Percentiles rank a stretch among this genome's conserved stretches.
Conservation (phyloP, 2,329 filamentous ascomycete species). For the Fusarium sp. region DNA sequence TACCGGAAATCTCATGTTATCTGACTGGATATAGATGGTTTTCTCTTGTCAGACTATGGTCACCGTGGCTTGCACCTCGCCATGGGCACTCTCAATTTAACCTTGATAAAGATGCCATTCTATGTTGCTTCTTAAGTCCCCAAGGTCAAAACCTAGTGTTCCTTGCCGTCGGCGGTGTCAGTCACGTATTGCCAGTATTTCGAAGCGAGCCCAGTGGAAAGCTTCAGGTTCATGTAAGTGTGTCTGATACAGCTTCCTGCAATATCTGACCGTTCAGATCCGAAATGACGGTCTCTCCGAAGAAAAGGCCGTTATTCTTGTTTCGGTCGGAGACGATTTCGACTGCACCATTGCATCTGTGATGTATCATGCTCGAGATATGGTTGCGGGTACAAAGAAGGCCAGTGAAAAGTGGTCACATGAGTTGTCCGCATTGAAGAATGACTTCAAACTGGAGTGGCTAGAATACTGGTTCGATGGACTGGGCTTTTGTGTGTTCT, state of each 20-base stretch:
- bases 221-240: constrained; percentile 69
- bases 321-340: constrained; percentile 76
- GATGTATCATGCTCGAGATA: constrained; percentile 85
- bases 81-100: constrained; percentile 76
- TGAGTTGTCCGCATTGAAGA: constrained; percentile 57
- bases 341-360: constrained; percentile 81
- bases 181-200: constrained; percentile 76
- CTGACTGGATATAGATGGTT: constrained; percentile 70
- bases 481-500: constrained; percentile 79
- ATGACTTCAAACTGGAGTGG: constrained; percentile 71
- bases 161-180: constrained; percentile 78
- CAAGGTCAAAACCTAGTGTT: constrained; percentile 80
- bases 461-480: constrained; percentile 91
- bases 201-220: constrained; percentile 71
- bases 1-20: not conserved
- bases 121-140: constrained; percentile 78
- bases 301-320: constrained; percentile 70
- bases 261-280: constrained; percentile 50
- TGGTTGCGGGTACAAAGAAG: constrained; percentile 52
- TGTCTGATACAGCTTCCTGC: not conserved
- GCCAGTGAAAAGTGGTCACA: constrained; percentile 54
- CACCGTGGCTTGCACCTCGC: constrained; percentile 87
- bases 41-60: constrained; percentile 79
- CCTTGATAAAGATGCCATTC: constrained; percentile 79
- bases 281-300: constrained; percentile 72